These are phyloP conservation scores for Sequoia sempervirens DNA, from an alignment of 75 land plant species.

Conservation along the genomic window DNA sequence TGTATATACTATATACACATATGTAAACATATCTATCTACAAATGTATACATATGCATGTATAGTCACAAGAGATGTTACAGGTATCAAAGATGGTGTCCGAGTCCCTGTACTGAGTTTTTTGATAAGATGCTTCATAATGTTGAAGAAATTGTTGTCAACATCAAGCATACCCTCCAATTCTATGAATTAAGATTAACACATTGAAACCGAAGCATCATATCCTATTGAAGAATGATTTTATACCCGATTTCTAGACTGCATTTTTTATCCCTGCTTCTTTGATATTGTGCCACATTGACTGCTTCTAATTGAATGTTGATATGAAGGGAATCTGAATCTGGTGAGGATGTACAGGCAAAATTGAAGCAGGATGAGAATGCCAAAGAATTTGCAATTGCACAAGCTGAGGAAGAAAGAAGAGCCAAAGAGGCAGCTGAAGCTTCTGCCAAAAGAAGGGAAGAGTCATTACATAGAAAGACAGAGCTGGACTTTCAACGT, in stretches of 20 bases:
- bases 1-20: no score
- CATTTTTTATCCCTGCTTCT: background rate
- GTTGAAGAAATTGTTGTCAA: background rate
- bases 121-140: background rate
- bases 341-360: slow-evolving; percentile 29
- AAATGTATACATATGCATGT: no score
- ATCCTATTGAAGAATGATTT: background rate
- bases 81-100: no score
- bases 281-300: background rate
- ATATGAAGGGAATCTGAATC: background rate
- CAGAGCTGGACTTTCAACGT: slow-evolving; percentile 70
- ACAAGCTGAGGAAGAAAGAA: slow-evolving; percentile 52
- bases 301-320: background rate
- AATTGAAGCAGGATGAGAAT: slow-evolving; percentile 65
- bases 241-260: background rate
- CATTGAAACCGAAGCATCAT: background rate
- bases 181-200: background rate
- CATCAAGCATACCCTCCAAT: background rate
- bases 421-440: slow-evolving; percentile 63
- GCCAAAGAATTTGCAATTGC: slow-evolving; percentile 58
- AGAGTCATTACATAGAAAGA: slow-evolving; percentile 59
- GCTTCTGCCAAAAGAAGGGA: slow-evolving; percentile 48
- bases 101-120: no score
- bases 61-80: no score
- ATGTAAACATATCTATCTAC: no score